Conservation (phyloP, 2,329 filamentous ascomycete genomes). For the Fusarium pilosicola region DNA sequence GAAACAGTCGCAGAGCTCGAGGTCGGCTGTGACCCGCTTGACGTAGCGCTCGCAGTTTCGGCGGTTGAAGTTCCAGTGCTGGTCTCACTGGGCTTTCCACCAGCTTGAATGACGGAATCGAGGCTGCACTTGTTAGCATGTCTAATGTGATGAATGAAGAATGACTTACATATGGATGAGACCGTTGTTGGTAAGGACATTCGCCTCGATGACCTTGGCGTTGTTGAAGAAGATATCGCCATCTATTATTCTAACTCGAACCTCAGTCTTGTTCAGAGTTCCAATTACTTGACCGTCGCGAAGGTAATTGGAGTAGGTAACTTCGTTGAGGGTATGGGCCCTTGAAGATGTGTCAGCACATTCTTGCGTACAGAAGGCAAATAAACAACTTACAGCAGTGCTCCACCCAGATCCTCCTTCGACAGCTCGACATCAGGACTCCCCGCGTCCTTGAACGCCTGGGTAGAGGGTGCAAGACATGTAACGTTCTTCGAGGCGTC, state of each 20-base stretch:
- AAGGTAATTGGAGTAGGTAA: conserved; percentile 32
- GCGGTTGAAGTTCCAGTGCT: neutral
- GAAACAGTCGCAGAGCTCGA: conserved; percentile 5
- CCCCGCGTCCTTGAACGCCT: conserved; percentile 32
- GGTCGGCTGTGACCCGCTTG: neutral
- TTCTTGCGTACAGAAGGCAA: no score
- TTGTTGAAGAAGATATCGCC: conserved; percentile 39
- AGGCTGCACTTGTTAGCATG: neutral
- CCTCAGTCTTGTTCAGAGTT: conserved; percentile 28
- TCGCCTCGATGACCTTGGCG: conserved; percentile 36
- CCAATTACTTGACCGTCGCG: conserved; percentile 26
- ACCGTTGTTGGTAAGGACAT: conserved; percentile 38
- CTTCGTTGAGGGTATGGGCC: conserved; percentile 29
- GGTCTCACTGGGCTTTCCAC: neutral
- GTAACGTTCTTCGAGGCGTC: conserved; percentile 33
- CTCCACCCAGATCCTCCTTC: conserved; percentile 8
- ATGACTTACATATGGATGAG: conserved; percentile 34
- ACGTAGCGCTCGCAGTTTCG: neutral
- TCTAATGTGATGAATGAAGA: rapidly evolving
- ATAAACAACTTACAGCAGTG: conserved; percentile 16
- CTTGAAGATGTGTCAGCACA: neutral
- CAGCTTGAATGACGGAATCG: neutral
- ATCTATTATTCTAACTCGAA: conserved; percentile 20
- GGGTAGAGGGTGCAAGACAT: conserved; percentile 33
- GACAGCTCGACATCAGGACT: conserved; percentile 14